Percentiles rank a stretch among this genome's conserved stretches.
Evolutionary conservation across 2,329 filamentous ascomycete species (phyloP).

Genomic region (Cladosporium phlei): DNA sequence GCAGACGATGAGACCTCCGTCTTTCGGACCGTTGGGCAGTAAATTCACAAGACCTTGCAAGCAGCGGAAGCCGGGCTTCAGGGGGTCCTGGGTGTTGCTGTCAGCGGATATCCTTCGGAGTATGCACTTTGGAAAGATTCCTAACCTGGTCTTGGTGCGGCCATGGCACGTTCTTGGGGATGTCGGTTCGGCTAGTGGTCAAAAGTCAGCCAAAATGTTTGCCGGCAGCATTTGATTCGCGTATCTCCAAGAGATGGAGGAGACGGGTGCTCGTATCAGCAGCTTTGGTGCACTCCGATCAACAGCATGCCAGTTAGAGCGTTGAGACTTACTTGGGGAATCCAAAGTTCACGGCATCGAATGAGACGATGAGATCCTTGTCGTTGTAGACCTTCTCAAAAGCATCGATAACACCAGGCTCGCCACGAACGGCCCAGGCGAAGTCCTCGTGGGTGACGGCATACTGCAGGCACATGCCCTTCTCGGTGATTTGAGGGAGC

Average conservation of each 20-base stretch:
- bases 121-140: no score
- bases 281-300: no score
- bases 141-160: conserved; percentile 44
- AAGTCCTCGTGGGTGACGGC: conserved; percentile 47
- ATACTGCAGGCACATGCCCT: conserved; percentile 47
- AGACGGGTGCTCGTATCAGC: no score
- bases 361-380: conserved; percentile 46
- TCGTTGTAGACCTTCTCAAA: conserved; percentile 47
- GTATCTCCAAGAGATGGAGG: no score
- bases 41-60: conserved; percentile 50
- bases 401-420: conserved; percentile 43
- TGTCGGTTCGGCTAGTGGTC: neutral
- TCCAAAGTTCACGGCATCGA: conserved; percentile 45
- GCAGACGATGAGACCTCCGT: conserved; percentile 36
- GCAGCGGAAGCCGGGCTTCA: conserved; percentile 46
- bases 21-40: conserved; percentile 33
- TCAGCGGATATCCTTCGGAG: no score
- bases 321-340: conserved; percentile 33
- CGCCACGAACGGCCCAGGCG: conserved; percentile 46
- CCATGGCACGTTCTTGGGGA: conserved; percentile 33
- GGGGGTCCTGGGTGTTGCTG: conserved; percentile 41
- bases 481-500: conserved; percentile 42
- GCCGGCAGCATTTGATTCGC: no score
- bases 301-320: no score
- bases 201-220: no score